Conservation (phyloP, 139 green algal genomes). For the Ettlia oleoabundans region DNA sequence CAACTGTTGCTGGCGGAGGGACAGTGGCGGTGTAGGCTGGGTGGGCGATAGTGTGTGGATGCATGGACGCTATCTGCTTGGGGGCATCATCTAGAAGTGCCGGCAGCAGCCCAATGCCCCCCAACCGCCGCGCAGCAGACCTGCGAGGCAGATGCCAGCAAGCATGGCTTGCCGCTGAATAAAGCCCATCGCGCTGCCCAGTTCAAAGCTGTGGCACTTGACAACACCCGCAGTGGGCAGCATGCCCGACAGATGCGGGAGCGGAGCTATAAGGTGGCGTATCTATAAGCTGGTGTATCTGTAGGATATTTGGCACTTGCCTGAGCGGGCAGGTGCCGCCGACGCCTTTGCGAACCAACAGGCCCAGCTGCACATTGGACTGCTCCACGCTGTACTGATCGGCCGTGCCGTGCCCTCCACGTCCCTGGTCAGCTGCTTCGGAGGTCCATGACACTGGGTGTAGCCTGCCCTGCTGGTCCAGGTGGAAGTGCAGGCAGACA, state of each 20-base stretch:
- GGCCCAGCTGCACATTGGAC: slow-evolving; percentile 51
- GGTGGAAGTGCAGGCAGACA: slow-evolving; percentile 53
- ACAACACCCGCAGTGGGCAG: too few relatives aligned
- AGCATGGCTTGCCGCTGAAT: too few relatives aligned
- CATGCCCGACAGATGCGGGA: too few relatives aligned
- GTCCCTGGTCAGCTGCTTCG: neutral
- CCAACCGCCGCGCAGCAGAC: slow-evolving; percentile 47
- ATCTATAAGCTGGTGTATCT: too few relatives aligned
- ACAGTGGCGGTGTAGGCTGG: neutral
- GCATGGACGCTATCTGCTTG: too few relatives aligned
- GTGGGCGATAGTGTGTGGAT: too few relatives aligned
- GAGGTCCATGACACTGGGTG: neutral
- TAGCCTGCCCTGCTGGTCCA: slow-evolving; percentile 5
- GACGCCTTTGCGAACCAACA: slow-evolving; percentile 65
- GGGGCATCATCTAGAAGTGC: slow-evolving; percentile 25
- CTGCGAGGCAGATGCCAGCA: too few relatives aligned
- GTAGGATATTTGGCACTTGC: neutral
- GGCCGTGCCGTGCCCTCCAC: neutral
- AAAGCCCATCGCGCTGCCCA: too few relatives aligned
- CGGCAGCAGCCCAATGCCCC: slow-evolving; percentile 33
- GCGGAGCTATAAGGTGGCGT: too few relatives aligned
- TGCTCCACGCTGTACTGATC: neutral
- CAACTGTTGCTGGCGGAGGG: neutral
- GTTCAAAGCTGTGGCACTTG: too few relatives aligned
- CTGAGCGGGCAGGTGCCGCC: slow-evolving; percentile 68